These are phyloP conservation scores for Chondrostereum purpureum DNA, from an alignment of 1,284 basidiomycete species.

Conservation along the genomic window DNA sequence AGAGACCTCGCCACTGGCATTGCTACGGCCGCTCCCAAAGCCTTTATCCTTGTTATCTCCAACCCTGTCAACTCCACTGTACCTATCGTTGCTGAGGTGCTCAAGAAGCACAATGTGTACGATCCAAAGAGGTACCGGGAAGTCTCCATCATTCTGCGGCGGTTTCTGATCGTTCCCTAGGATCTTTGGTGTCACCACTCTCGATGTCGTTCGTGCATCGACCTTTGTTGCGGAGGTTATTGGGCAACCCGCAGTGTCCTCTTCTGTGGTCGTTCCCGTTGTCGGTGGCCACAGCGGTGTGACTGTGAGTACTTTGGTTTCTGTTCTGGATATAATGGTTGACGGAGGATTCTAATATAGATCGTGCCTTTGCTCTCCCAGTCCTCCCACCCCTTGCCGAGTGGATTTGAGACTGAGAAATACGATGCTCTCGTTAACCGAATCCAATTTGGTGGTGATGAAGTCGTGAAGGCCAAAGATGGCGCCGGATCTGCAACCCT, in stretches of 20 bases:
- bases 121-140: conserved; percentile 74
- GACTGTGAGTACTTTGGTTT: conserved; percentile 46
- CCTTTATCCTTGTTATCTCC: conserved; percentile 92
- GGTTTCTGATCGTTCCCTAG: conserved; percentile 29
- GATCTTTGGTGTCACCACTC: conserved; percentile 95
- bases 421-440: conserved; percentile 73
- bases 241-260: conserved; percentile 55
- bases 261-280: conserved; percentile 80
- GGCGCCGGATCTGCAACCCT: conserved; percentile 87
- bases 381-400: conserved; percentile 67
- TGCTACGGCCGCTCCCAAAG: conserved; percentile 83
- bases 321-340: neutral
- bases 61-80: conserved; percentile 98
- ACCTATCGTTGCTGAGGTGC: conserved; percentile 91
- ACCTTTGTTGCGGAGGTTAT: conserved; percentile 87
- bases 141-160: neutral
- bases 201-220: conserved; percentile 95
- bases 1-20: conserved; percentile 88
- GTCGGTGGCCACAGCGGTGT: conserved; percentile 96
- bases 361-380: conserved; percentile 97
- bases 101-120: conserved; percentile 90
- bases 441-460: conserved; percentile 91
- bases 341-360: conserved; percentile 26
- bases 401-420: conserved; percentile 35
- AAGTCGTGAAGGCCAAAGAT: conserved; percentile 87